phyloP scores from a whole-genome alignment of 345 rosid species.

The Euphorbia tirucalli region DNA sequence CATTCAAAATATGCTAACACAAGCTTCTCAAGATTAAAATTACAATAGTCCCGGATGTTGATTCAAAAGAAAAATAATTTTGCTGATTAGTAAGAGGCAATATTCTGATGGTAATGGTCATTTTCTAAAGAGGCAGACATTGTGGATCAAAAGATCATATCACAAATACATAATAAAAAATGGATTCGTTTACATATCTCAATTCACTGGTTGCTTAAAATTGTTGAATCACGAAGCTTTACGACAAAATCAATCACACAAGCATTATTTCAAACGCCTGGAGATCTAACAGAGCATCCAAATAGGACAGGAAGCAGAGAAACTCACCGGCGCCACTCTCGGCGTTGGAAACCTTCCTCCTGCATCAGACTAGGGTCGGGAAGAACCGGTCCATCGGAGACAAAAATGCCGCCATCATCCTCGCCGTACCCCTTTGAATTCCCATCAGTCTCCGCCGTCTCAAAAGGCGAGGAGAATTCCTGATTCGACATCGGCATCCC shows the following conservation, averaged over 20 bases:
- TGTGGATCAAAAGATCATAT: neutral
- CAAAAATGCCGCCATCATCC: conserved; percentile 5
- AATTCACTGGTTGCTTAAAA: neutral
- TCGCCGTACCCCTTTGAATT: conserved; percentile 1
- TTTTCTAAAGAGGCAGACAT: no score
- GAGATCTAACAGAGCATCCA: no score
- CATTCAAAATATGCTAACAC: neutral
- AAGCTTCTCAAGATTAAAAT: neutral
- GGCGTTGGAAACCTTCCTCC: conserved; percentile 20
- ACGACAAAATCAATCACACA: no score
- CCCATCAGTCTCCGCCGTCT: neutral
- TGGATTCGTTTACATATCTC: neutral
- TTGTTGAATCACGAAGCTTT: neutral
- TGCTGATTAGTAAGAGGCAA: neutral
- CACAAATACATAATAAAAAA: no score
- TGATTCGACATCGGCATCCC: conserved; percentile 9
- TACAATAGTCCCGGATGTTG: neutral
- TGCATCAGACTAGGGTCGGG: conserved; percentile 26
- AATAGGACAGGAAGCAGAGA: neutral
- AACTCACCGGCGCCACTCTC: conserved; percentile 34
- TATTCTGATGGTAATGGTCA: no score
- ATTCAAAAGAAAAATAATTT: no score
- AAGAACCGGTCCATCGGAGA: conserved; percentile 25
- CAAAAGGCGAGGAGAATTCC: conserved; percentile 16
- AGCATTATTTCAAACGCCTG: no score